Percentiles rank a stretch among this genome's conserved stretches.
phyloP scores from a whole-genome alignment of 768 basidiomycete genomes.

The Cubamyces lactineus region DNA sequence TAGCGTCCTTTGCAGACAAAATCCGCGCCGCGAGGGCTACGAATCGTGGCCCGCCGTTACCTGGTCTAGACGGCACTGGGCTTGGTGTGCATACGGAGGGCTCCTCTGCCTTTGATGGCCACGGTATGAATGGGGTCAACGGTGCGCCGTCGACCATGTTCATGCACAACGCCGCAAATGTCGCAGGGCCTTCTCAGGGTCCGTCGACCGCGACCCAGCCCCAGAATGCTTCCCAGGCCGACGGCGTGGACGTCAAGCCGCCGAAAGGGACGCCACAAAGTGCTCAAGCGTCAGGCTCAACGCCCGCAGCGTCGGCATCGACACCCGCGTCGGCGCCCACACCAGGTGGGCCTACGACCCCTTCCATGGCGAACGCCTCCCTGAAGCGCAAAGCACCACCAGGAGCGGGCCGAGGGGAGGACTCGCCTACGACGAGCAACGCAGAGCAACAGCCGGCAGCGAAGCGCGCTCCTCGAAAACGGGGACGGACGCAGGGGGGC shows the following conservation, averaged over 20 bases:
- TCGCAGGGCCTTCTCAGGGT: conserved; percentile 30
- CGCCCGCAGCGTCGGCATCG: conserved; percentile 31
- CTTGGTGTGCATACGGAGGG: conserved; percentile 6
- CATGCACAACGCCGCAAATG: conserved; percentile 28
- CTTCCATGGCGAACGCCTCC: conserved; percentile 33
- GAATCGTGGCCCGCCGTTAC: conserved; percentile 12
- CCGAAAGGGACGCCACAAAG: conserved; percentile 57
- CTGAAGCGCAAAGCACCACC: conserved; percentile 39
- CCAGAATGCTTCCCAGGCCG: conserved; percentile 53
- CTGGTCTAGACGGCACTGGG: conserved; percentile 12
- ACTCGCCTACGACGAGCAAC: conserved; percentile 55
- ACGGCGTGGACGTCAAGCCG: conserved; percentile 57
- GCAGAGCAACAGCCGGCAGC: conserved; percentile 48
- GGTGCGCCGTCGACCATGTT: conserved; percentile 8
- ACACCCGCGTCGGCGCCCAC: conserved; percentile 35
- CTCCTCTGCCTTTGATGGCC: conserved; percentile 10
- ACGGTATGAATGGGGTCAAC: conserved; percentile 16
- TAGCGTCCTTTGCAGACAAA: conserved; percentile 43
- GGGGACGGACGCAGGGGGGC: conserved; percentile 50
- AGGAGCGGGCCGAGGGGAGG: conserved; percentile 33
- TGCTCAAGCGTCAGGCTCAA: conserved; percentile 34
- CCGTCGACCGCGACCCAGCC: conserved; percentile 41
- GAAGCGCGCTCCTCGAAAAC: conserved; percentile 59
- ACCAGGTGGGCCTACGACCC: conserved; percentile 31
- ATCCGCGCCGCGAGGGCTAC: conserved; percentile 38